Conservation (phyloP, 1,139 yeast genomes). For the Pichia sp. region DNA sequence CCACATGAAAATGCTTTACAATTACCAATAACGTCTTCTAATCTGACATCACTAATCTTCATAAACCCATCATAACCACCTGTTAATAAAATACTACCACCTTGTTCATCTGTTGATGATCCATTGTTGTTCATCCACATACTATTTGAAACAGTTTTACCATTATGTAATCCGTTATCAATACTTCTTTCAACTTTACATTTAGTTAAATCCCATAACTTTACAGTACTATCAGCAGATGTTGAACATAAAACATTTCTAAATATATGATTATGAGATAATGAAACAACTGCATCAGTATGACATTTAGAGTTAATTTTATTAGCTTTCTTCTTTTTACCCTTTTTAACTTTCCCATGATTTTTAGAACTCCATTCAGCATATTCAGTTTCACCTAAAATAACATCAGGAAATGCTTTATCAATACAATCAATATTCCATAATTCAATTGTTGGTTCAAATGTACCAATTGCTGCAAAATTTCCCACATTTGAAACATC, state of each 20-base stretch:
- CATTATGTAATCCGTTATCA: conserved; percentile 44
- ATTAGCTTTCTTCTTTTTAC: conserved; percentile 35
- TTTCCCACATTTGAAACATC: conserved; percentile 58
- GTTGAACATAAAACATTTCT: conserved; percentile 88
- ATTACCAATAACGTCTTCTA: conserved; percentile 53
- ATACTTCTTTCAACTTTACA: conserved; percentile 72
- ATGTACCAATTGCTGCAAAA: conserved; percentile 94
- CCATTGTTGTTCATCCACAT: conserved; percentile 59
- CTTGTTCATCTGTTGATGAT: conserved; percentile 18
- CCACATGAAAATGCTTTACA: conserved; percentile 60
- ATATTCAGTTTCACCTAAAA: conserved; percentile 68
- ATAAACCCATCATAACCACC: conserved; percentile 90
- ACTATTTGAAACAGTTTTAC: conserved; percentile 77
- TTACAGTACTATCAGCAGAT: conserved; percentile 91
- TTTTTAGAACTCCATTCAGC: conserved; percentile 16
- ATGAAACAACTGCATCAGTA: conserved; percentile 86
- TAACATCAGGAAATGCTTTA: conserved; percentile 90
- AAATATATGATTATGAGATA: conserved; percentile 75
- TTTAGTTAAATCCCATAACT: conserved; percentile 84
- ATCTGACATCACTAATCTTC: conserved; percentile 78
- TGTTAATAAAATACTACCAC: conserved; percentile 72
- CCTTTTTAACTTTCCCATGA: conserved; percentile 22
- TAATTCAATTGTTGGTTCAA: conserved; percentile 94
- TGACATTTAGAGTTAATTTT: conserved; percentile 54
- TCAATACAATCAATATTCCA: conserved; percentile 94